Conservation (phyloP, 257 asterid genomes). For the Orobanche coerulescens region DNA sequence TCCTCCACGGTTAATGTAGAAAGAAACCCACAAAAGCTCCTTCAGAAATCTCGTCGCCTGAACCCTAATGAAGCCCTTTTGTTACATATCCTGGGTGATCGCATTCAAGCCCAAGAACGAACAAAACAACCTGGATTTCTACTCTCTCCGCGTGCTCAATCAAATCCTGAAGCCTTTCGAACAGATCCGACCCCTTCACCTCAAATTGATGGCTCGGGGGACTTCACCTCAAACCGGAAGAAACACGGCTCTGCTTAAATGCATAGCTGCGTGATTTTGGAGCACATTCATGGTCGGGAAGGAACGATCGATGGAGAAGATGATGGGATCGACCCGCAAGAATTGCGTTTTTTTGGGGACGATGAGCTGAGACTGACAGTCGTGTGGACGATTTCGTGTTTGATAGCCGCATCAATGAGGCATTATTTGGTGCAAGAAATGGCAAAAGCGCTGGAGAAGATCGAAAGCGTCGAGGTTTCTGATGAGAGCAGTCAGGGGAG, state of each 20-base stretch:
- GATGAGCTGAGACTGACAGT: conserved; percentile 48
- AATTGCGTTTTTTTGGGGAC: conserved; percentile 28
- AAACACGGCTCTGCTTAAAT: conserved; percentile 38
- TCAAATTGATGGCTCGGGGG: too few species aligned
- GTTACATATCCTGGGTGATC: conserved; percentile 27
- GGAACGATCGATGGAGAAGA: neutral
- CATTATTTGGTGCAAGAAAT: conserved; percentile 39
- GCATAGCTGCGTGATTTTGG: conserved; percentile 10
- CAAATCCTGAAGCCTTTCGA: too few species aligned
- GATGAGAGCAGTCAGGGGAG: too few species aligned
- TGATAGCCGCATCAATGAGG: conserved; percentile 63
- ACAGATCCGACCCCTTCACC: too few species aligned
- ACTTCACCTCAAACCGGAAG: too few species aligned
- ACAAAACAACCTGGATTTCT: conserved; percentile 26
- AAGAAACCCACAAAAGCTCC: conserved; percentile 12
- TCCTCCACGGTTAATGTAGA: neutral
- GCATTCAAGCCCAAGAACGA: conserved; percentile 28
- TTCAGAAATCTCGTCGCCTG: conserved; percentile 23
- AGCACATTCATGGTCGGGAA: neutral
- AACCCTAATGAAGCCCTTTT: conserved; percentile 34
- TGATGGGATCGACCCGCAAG: neutral
- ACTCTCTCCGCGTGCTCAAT: too few species aligned
- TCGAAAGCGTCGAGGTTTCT: conserved; percentile 35
- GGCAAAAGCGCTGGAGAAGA: conserved; percentile 18
- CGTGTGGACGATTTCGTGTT: conserved; percentile 57